Base-by-base conservation (phyloP, 2,329 filamentous ascomycete genomes). In the Alternaria gansuensis region DNA sequence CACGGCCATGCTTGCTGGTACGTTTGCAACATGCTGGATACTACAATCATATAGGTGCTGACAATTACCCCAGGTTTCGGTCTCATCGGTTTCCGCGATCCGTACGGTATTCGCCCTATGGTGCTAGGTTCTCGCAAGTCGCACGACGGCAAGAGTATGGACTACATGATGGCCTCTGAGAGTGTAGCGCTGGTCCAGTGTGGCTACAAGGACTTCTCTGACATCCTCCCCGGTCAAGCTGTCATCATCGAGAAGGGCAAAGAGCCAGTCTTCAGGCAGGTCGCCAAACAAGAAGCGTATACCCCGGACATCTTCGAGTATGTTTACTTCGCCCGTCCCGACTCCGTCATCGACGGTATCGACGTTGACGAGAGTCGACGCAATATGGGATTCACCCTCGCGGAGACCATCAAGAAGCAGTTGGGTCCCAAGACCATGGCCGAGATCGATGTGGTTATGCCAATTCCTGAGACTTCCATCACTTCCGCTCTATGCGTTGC, bases 91-190 rank as follows among this genome's bases (percentile, higher is more conserved):
- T 94, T 94, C 82, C 84, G 91, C 63, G 92, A 96, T 74, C 81
- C 87, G 5, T 87, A 92, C 71, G 92, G 91, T 62, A 96, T 96
- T 72, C 90, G 93, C 11, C 93, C 93, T 3, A 85, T 97, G 64
- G 86, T 91, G 45, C 80, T 96, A 9, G 93, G 93, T 40, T 90
- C 88, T 48, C 86, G 92, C 53, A 84, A 87, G 1, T 92, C 90
- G 1, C 78, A 82, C 13, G 89, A 87, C 37, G 83, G 85, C 34
- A 82, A 85, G 4, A 88, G 87, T 5, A 89, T 79, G 60, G 93
- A 97, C 78, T 97, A 96, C 81, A 92, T 97, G 85, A 87, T 97
- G 82, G 92, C 92, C 1, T 96, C 92, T 0, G 93, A 97, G 78
- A 94, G 90, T 8, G 88, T 97, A 49, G 93, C 92, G 8, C 81